phyloP scores from a whole-genome alignment of 1,139 yeast species.

The Protomyces pachydermus region DNA sequence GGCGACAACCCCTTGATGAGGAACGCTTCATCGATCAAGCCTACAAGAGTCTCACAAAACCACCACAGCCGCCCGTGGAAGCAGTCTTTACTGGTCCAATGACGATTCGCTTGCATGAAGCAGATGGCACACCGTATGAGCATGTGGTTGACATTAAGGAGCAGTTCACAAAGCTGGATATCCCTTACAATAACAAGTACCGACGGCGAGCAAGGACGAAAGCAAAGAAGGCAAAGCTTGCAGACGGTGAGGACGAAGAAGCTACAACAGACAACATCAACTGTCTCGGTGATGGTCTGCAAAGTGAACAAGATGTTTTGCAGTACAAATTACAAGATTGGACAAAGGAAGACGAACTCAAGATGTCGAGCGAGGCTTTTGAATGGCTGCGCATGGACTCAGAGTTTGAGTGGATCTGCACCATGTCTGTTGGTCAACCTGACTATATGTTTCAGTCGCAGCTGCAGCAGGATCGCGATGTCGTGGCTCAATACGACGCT shows the following conservation, averaged over 20 bases:
- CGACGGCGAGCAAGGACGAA: slow-evolving; percentile 48
- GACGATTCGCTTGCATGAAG: slow-evolving; percentile 95
- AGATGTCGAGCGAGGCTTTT: slow-evolving; percentile 73
- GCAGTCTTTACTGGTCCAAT: slow-evolving; percentile 67
- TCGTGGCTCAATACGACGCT: slow-evolving; percentile 90
- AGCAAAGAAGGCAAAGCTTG: slow-evolving; percentile 28
- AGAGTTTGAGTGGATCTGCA: slow-evolving; percentile 94
- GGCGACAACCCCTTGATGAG: slow-evolving; percentile 41
- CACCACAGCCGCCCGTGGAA: slow-evolving; percentile 35
- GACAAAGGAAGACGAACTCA: slow-evolving; percentile 65
- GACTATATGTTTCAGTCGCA: slow-evolving; percentile 95
- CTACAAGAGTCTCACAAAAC: slow-evolving; percentile 36
- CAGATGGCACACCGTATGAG: slow-evolving; percentile 99
- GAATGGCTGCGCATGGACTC: slow-evolving; percentile 98
- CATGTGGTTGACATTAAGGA: slow-evolving; percentile 92
- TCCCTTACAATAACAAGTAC: slow-evolving; percentile 89
- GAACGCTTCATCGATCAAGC: slow-evolving; percentile 45
- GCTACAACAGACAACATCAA: slow-evolving; percentile 47
- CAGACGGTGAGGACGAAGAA: slow-evolving; percentile 34
- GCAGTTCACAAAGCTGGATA: slow-evolving; percentile 76
- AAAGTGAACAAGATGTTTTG: slow-evolving; percentile 53
- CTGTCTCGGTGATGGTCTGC: slow-evolving; percentile 75
- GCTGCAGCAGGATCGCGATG: slow-evolving; percentile 88
- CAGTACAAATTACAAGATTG: slow-evolving; percentile 76
- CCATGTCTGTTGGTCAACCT: slow-evolving; percentile 74